Base-by-base conservation (phyloP, 2,329 filamentous ascomycete species). In the Zymoseptoria brevis region DNA sequence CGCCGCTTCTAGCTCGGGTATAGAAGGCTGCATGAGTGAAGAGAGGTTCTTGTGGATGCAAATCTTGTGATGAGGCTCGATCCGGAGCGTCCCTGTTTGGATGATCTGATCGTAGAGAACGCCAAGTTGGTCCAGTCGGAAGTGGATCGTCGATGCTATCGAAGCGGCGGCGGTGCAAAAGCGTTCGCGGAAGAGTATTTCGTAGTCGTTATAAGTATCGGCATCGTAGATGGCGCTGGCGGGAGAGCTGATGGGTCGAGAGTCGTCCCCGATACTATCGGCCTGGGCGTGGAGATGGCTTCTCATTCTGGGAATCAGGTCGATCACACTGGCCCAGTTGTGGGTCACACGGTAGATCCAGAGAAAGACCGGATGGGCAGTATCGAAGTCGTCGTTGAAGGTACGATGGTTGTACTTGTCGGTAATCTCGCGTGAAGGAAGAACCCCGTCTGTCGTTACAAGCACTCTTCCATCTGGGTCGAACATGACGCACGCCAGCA, bases 271-370 rank as follows among this genome's bases (percentile, higher is more conserved):
- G 30, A 64, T 79, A 24, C 66, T 64, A 11, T 62, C 57, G 48
- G 63, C 64, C 69, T 70, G 79, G 64, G 65, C 74, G 50, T 80
- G 75, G n/a, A 96, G 74, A 65, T 94, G 89, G 48, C 79, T 80
- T 57, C 81, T 81, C 87, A 96, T 96, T 50, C 82, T 82, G 6
- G 83, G 82, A 22, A 95, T 79, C 4, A 94, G 77, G 51, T 84
- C 82, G 57, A 79, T 79, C 24, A 96, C 80, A 49, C 83, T 81
- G 7, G 75, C 71, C 91, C 91, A 96, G 72, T 91, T 87, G 60
- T 86, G 82, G 6, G 88, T 89, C 2, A 90, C 88, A 58, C 88
- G 83, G 70, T 89, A 95, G 68, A 94, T 87, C 91, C 91, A 96
- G 54, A 91, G 84, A 73, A 94, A 96, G 1, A 92, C 84, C 0